These are phyloP conservation scores for Pyrus pyrifolia DNA, from an alignment of 306 rosid genomes.

Conservation along the genomic window DNA sequence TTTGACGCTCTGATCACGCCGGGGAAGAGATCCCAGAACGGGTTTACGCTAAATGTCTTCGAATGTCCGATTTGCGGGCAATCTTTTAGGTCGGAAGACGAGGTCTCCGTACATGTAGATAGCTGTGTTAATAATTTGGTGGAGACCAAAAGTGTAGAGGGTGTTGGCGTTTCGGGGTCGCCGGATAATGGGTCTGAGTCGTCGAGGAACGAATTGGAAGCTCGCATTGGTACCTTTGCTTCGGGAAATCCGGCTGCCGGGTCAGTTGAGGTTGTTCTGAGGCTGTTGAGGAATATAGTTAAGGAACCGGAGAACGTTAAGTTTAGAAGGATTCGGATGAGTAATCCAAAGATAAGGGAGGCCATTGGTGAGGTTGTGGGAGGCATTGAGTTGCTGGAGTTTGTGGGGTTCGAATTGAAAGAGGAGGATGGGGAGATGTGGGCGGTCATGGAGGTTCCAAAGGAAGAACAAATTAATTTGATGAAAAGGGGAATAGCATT, in stretches of 20 bases:
- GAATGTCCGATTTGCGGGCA: conserved; percentile 81
- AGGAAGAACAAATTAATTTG: conserved; percentile 30
- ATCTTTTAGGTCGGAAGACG: conserved; percentile 65
- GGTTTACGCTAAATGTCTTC: conserved; percentile 44
- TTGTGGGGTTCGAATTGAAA: conserved; percentile 55
- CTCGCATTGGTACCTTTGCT: conserved; percentile 41
- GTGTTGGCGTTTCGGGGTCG: conserved; percentile 15
- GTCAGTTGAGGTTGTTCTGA: conserved; percentile 63
- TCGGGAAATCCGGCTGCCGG: conserved; percentile 63
- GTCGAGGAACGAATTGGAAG: conserved; percentile 42
- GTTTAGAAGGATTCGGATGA: conserved; percentile 76
- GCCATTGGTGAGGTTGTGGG: conserved; percentile 63
- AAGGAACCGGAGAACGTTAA: conserved; percentile 79
- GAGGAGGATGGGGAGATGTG: conserved; percentile 89
- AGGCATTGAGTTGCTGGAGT: conserved; percentile 73
- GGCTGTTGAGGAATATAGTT: conserved; percentile 58
- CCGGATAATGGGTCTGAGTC: conserved; percentile 15
- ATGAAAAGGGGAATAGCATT: conserved; percentile 39
- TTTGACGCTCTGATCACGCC: conserved; percentile 71
- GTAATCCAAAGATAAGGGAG: conserved; percentile 77
- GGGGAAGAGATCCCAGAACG: conserved; percentile 62
- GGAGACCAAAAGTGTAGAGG: conserved; percentile 6
- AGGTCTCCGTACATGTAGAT: conserved; percentile 72
- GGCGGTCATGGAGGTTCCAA: conserved; percentile 72
- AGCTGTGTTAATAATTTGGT: conserved; percentile 32